Percentiles rank a stretch among this genome's conserved stretches.
Evolutionary conservation across 2,329 filamentous ascomycete genomes (phyloP).

Genomic region (Boeremia exigua): DNA sequence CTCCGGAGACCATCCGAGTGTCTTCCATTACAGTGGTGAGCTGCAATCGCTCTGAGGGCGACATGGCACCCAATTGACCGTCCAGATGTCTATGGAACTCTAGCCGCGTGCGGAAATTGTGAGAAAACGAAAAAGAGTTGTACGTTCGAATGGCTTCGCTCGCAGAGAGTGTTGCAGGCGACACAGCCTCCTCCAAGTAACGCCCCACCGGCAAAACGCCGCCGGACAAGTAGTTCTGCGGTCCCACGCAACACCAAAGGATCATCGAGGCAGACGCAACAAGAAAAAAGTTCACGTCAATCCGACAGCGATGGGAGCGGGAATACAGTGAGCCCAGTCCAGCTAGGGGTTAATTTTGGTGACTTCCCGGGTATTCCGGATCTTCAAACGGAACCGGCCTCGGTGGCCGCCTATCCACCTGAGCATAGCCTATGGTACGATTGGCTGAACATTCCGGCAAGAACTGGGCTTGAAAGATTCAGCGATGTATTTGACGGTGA

Average conservation of each 20-base stretch:
- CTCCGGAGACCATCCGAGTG: conserved; percentile 29
- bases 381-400: conserved; percentile 15
- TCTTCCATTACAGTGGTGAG: conserved; percentile 47
- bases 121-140: conserved; percentile 53
- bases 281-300: conserved; percentile 2
- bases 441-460: conserved; percentile 1
- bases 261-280: background rate
- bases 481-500: conserved; percentile 21
- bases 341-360: conserved; percentile 36
- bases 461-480: conserved; percentile 1
- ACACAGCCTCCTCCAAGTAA: conserved; percentile 27
- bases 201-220: conserved; percentile 37
- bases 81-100: conserved; percentile 43
- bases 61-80: conserved; percentile 23
- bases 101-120: conserved; percentile 52
- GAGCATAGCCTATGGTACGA: conserved; percentile 7
- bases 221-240: conserved; percentile 30
- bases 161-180: conserved; percentile 41
- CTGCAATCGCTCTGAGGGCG: conserved; percentile 1
- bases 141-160: conserved; percentile 54
- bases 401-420: conserved; percentile 9
- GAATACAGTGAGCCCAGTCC: conserved; percentile 16
- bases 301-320: conserved; percentile 10
- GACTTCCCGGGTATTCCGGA: conserved; percentile 34
- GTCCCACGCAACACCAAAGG: conserved; percentile 2